Evolutionary conservation across 805 yeast genomes (phyloP), one percentile per base, ranked within the genome.

Genomic region (Nakazawaea ernobii): DNA sequence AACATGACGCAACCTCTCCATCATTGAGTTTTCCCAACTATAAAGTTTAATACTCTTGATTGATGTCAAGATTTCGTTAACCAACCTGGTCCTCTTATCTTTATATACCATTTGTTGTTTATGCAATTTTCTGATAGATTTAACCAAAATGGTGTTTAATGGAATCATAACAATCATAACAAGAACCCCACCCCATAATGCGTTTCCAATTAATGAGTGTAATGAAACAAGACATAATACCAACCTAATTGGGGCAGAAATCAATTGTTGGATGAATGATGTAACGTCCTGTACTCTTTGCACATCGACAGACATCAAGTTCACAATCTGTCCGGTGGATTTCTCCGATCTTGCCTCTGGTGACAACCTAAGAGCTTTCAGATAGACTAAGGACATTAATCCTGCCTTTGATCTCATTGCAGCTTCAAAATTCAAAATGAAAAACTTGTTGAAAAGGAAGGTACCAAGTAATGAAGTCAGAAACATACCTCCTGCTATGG

Each of bases 271-370:
- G 26, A 82, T 63, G 51, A 75, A 73, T 41, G 70, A 69, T n/a
- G 78, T 62, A 46, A 85, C 64, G 35, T 77, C 80, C 58, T 82
- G 86, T 28, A 88, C 67, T 52, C 85, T 71, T 42, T 68, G 67
- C 10, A 86, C 80, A 67, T 89, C 97, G 30, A 86, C 91, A 15
- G 94, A 78, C 68, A 86, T 75, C 57, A 84, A 71, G 57, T 86
- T 88, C 53, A 88, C 75, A 45, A 89, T 85, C 53, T 87, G 95
- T 54, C 96, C 95, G 2, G 91, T 76, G 1, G 88, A 66, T 53
- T 75, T 68, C 14, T 74, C 70, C 30, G 73, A 71, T 51, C 83
- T 75, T 7, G 89, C 79, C 42, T 80, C 82, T 7, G 80, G 75
- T 2, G 95, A 81, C n/a, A 90, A 65, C 15, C 62, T 70, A 49